phyloP scores from a whole-genome alignment of 768 basidiomycete species.

The Calocybe indica region DNA sequence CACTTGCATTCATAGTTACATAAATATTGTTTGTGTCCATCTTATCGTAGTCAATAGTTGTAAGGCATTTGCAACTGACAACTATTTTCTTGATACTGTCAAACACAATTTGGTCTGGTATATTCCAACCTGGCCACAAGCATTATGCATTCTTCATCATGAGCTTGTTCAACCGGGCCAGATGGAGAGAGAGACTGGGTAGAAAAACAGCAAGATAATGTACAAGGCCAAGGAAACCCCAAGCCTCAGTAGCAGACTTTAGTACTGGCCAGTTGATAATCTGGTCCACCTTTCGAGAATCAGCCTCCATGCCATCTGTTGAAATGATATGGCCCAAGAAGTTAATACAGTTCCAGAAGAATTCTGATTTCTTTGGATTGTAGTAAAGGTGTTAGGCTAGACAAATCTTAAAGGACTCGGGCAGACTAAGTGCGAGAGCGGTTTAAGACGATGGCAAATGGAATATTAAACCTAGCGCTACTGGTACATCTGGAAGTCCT shows the following conservation, averaged over 20 bases:
- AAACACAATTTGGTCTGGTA: constrained; percentile 17
- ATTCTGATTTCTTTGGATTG: constrained; percentile 15
- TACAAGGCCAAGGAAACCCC: constrained; percentile 14
- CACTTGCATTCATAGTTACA: constrained; percentile 6
- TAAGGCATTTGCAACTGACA: constrained; percentile 13
- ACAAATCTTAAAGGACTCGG: too few species aligned
- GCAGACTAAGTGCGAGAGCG: too few species aligned
- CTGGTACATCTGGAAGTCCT: too few species aligned
- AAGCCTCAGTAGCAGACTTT: constrained; percentile 9
- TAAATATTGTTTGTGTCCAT: background rate
- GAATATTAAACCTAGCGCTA: too few species aligned
- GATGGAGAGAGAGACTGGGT: too few species aligned
- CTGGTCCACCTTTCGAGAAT: constrained; percentile 12
- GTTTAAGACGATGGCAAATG: too few species aligned
- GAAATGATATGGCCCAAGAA: constrained; percentile 25
- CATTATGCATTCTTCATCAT: background rate
- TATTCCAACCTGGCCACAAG: constrained; percentile 15
- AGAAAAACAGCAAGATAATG: too few species aligned
- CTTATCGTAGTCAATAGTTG: background rate
- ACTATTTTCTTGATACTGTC: constrained; percentile 23
- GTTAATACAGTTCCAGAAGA: constrained; percentile 9
- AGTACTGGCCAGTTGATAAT: constrained; percentile 20
- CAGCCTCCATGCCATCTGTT: constrained; percentile 14
- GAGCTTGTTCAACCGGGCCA: background rate
- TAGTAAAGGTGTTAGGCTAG: constrained; percentile 10